Conservation (phyloP, 148 eudicot genomes). For the Silene latifolia region DNA sequence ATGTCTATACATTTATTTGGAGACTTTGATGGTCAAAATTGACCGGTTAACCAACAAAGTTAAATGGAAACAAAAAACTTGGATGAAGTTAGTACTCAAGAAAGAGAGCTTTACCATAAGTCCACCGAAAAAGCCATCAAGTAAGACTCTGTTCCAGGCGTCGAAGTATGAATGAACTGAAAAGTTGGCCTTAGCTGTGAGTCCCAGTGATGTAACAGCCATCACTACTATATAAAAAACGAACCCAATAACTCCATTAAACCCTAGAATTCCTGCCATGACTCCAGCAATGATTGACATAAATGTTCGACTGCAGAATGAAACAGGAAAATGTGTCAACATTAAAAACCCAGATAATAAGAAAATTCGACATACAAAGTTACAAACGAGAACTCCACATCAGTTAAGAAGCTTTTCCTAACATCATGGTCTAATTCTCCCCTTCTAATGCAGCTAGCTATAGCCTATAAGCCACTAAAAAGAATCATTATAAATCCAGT, state of each 20-base stretch:
- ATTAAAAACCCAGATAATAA: background rate
- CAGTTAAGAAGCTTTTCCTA: background rate
- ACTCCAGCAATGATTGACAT: slow-evolving; percentile 90
- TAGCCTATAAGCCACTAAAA: too few species aligned
- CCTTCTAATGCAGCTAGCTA: too few species aligned
- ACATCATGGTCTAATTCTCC: background rate
- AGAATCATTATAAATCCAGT: too few species aligned
- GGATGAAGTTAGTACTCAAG: background rate
- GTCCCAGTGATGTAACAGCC: slow-evolving; percentile 83
- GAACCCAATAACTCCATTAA: slow-evolving; percentile 81
- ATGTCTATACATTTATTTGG: background rate
- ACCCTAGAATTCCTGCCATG: slow-evolving; percentile 76
- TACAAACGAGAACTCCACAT: background rate
- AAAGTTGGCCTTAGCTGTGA: slow-evolving; percentile 81
- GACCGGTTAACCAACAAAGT: too few species aligned
- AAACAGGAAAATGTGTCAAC: slow-evolving; percentile 12
- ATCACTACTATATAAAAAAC: slow-evolving; percentile 75
- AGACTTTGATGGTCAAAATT: background rate
- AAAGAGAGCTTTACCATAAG: slow-evolving; percentile 62
- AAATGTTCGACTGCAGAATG: slow-evolving; percentile 82
- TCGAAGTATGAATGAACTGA: slow-evolving; percentile 78
- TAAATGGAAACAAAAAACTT: background rate
- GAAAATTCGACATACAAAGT: background rate
- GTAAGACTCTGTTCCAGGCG: slow-evolving; percentile 72
- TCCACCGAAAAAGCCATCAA: slow-evolving; percentile 92